Conservation (phyloP, 345 rosid genomes). For the Arabidopsis arenosa region DNA sequence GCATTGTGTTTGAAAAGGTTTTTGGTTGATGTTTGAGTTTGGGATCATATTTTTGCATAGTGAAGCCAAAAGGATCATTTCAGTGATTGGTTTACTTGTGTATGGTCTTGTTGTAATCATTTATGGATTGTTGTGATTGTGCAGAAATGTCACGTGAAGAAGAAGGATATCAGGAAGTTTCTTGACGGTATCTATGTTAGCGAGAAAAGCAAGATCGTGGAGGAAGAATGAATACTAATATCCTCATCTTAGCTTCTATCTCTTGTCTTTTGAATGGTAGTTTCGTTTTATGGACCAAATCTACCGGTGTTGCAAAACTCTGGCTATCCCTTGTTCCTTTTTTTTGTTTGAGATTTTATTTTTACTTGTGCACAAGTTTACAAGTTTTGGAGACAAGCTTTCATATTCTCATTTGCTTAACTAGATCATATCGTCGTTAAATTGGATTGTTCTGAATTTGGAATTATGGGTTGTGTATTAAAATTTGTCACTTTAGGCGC, state of each 20-base stretch:
- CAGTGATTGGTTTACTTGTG: background rate
- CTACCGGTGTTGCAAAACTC: slow-evolving; percentile 24
- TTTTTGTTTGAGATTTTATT: slow-evolving; percentile 20
- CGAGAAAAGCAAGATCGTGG: slow-evolving; percentile 55
- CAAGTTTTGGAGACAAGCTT: slow-evolving; percentile 23
- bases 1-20: background rate
- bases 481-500: background rate
- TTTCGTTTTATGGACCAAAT: slow-evolving; percentile 18
- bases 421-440: background rate
- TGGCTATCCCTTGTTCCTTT: slow-evolving; percentile 7
- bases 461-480: background rate
- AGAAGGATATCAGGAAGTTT: slow-evolving; percentile 71
- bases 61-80: background rate
- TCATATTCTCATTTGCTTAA: background rate
- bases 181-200: slow-evolving; percentile 73
- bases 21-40: background rate
- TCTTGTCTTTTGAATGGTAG: slow-evolving; percentile 21
- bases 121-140: background rate
- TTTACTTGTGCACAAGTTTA: slow-evolving; percentile 15
- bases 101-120: background rate
- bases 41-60: background rate
- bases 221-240: slow-evolving; percentile 38
- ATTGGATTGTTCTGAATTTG: background rate
- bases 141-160: slow-evolving; percentile 73
- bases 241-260: background rate